phyloP scores from a whole-genome alignment of 768 basidiomycete species.

The Tylopilus balloui region DNA sequence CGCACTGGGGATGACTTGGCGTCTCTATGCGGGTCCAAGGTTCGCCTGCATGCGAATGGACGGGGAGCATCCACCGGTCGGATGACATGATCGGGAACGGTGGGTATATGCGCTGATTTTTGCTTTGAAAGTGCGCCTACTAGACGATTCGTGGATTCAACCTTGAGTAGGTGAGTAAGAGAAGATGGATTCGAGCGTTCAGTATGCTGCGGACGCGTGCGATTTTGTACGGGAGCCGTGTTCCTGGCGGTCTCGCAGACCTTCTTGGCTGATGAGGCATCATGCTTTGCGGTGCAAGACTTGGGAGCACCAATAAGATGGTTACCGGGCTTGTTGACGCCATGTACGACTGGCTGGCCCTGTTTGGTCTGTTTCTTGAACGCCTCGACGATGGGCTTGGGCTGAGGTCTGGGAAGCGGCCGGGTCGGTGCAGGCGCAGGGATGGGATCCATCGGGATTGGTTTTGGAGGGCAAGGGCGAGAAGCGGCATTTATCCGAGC shows the following conservation, averaged over 20 bases:
- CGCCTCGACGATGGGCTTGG: conserved; percentile 40
- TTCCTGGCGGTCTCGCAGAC: neutral
- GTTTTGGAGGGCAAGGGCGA: conserved; percentile 29
- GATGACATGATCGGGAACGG: neutral
- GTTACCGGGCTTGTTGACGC: neutral
- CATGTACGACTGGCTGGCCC: neutral
- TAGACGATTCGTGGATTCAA: neutral
- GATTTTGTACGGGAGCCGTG: neutral
- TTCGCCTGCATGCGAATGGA: neutral
- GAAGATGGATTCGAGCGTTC: neutral
- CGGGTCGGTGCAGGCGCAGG: neutral
- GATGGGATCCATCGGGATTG: neutral
- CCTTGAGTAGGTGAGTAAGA: neutral
- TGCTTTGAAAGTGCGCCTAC: neutral
- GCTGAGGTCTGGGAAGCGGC: conserved; percentile 12
- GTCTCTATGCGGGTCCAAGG: neutral
- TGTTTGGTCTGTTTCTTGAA: conserved; percentile 41
- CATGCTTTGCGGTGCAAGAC: neutral
- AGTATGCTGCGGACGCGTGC: neutral
- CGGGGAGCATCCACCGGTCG: too few relatives aligned
- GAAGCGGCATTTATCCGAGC: conserved; percentile 73
- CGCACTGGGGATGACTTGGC: conserved; percentile 7
- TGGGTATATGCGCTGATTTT: conserved; percentile 16
- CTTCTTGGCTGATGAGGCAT: neutral
- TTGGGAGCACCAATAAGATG: neutral